Evolutionary conservation across 352 stramenopile genomes (phyloP).

Genomic region (Globisporangium splendens): DNA sequence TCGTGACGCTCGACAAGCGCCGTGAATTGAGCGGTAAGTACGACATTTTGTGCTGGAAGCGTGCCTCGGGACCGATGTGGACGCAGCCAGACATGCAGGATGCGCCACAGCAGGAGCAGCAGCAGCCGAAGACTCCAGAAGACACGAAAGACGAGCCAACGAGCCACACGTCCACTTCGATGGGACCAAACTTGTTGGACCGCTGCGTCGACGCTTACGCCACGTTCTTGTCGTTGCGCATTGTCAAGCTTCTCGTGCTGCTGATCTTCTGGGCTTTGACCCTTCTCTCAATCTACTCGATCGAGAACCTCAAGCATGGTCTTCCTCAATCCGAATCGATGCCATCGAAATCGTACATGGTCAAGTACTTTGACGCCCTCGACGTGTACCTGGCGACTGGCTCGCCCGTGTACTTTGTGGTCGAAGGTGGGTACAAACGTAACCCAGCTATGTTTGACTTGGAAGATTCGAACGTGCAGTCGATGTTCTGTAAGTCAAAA

Average conservation of each 20-base stretch:
- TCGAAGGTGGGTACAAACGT: constrained; percentile 45
- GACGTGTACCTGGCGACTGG: constrained; percentile 56
- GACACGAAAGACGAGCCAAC: neutral
- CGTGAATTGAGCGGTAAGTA: constrained; percentile 51
- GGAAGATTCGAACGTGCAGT: constrained; percentile 36
- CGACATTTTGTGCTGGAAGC: constrained; percentile 40
- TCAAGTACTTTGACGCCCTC: constrained; percentile 56
- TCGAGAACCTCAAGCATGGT: constrained; percentile 48
- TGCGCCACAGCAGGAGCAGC: neutral
- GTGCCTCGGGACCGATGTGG: constrained; percentile 6
- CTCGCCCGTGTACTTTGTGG: constrained; percentile 59
- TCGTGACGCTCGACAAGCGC: constrained; percentile 58
- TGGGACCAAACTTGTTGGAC: constrained; percentile 21
- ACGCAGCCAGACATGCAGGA: constrained; percentile 3
- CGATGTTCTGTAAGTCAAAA: constrained; percentile 60
- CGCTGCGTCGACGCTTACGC: constrained; percentile 43
- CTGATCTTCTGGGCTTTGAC: constrained; percentile 41
- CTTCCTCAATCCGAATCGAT: constrained; percentile 58
- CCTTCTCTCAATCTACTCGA: constrained; percentile 49
- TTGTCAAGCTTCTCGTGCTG: constrained; percentile 49
- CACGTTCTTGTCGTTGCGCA: constrained; percentile 34
- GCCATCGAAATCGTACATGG: constrained; percentile 67
- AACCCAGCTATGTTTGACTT: constrained; percentile 46
- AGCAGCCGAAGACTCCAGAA: constrained; percentile 26
- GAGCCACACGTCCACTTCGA: neutral